phyloP scores from a whole-genome alignment of 257 asterid genomes.

The Handroanthus guayacan region DNA sequence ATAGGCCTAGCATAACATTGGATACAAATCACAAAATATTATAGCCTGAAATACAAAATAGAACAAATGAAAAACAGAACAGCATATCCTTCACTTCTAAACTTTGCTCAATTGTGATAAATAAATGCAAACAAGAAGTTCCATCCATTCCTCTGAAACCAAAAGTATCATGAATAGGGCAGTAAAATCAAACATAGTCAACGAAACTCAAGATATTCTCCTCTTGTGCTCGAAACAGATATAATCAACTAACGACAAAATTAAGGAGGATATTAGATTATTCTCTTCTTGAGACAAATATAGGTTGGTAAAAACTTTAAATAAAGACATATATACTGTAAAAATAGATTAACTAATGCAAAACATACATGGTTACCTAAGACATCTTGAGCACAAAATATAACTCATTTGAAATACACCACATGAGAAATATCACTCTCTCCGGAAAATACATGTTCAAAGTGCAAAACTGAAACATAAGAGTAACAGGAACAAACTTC shows the following conservation, averaged over 20 bases:
- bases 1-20: conserved; percentile 3
- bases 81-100: background rate
- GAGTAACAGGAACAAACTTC: background rate
- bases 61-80: background rate
- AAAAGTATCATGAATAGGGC: background rate
- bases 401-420: background rate
- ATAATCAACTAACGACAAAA: conserved; percentile 9
- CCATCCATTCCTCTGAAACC: conserved; percentile 7
- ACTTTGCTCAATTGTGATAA: conserved; percentile 14
- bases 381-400: background rate
- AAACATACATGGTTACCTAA: background rate
- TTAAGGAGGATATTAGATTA: background rate
- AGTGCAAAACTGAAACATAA: conserved; percentile 7
- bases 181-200: background rate
- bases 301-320: background rate
- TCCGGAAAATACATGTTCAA: background rate
- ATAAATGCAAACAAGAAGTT: background rate
- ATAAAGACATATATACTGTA: background rate
- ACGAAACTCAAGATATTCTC: conserved; percentile 9
- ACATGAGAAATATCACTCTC: background rate
- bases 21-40: conserved; percentile 1
- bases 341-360: background rate
- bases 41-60: conserved; percentile 2
- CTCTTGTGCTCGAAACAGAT: conserved; percentile 20
- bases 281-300: background rate